A percentile compares a stretch with the other conserved stretches of the same genome.
These are phyloP conservation scores for Westerdykella sp. DNA, from an alignment of 2,329 filamentous ascomycete genomes.

Conservation along the genomic window DNA sequence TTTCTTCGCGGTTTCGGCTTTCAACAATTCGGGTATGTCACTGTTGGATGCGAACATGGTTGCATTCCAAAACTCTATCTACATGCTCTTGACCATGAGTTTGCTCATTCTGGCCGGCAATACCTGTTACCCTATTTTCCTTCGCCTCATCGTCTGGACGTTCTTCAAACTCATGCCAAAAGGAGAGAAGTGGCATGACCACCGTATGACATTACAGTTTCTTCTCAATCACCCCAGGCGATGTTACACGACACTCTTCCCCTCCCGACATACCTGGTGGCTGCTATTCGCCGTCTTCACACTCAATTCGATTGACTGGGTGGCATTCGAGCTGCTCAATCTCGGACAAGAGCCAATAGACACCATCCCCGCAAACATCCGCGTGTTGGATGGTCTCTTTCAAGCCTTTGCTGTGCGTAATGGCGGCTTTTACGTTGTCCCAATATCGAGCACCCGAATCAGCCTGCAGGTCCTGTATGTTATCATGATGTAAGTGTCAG, in stretches of 20 bases:
- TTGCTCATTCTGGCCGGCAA: too few species aligned
- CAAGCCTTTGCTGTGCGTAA: slow-evolving; percentile 50
- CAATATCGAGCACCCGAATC: slow-evolving; percentile 47
- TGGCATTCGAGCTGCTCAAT: slow-evolving; percentile 49
- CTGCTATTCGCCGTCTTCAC: slow-evolving; percentile 47
- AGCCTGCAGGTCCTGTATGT: slow-evolving; percentile 54
- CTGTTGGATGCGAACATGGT: too few species aligned
- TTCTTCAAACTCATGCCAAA: too few species aligned
- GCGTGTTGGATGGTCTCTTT: slow-evolving; percentile 53
- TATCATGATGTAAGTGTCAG: slow-evolving; percentile 50
- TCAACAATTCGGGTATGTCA: too few species aligned
- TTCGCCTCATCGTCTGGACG: too few species aligned
- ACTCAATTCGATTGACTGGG: slow-evolving; percentile 52
- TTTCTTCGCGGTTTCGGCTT: too few species aligned
- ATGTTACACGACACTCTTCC: slow-evolving; percentile 59
- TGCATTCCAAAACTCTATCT: too few species aligned
- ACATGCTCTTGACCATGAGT: too few species aligned
- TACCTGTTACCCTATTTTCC: too few species aligned
- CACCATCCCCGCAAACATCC: slow-evolving; percentile 40
- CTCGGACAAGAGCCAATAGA: slow-evolving; percentile 49
- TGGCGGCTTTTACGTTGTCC: slow-evolving; percentile 47
- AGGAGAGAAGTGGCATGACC: too few species aligned
- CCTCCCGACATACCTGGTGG: slow-evolving; percentile 54
- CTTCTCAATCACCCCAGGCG: slow-evolving; percentile 49
- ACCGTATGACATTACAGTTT: too few species aligned